Evolutionary conservation across 192 early-diverging fungal genomes (phyloP), one percentile per base, ranked within the genome.

Genomic region (Radiomyces spectabilis): DNA sequence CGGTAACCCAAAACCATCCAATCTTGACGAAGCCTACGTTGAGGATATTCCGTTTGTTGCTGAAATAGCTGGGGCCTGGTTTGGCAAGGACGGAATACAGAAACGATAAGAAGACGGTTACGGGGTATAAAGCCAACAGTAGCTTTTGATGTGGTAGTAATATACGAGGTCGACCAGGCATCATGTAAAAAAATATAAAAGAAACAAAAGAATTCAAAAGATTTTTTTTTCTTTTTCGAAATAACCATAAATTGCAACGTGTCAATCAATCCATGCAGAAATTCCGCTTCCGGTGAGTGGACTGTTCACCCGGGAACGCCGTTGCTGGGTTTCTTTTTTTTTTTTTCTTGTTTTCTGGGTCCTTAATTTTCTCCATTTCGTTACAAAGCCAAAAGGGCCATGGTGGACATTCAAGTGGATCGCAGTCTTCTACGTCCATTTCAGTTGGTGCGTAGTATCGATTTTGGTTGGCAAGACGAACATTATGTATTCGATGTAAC

Each of bases 1-100:
- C 35, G 21, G 82, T 79, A 0, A 92, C 93, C 93, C 93, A 95
- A 31, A 80, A 84, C 93, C 93, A 95, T 13, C 83, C 91, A 26
- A 68, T 66, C 71, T 95, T 95, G 51, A 82, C 91, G 73, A 90
- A 84, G 41, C 79, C 70, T 0, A 62, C 58, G 64, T 95, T 95
- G 41, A 95, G 66, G 43, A 83, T 52, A 69, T 91, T 91, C 38
- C 72, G 65, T 56, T 89, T 92, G 68, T 79, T 75, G 16, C 79
- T 73, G 57, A 89, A 85, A 41, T 74, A 74, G 0, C 55, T 56
- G 7, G 48, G 40, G 1, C 52, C 51, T 10, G 57, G 46, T 8
- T 54, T 55, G 6, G 41, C 41, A 5, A 65, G 34, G 10, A 21
- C n/a, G 15, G 51, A 38, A 13, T 41, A 51, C 0, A 49, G 4